phyloP scores from a whole-genome alignment of 1,139 yeast species.

The Blastobotrys apis region DNA sequence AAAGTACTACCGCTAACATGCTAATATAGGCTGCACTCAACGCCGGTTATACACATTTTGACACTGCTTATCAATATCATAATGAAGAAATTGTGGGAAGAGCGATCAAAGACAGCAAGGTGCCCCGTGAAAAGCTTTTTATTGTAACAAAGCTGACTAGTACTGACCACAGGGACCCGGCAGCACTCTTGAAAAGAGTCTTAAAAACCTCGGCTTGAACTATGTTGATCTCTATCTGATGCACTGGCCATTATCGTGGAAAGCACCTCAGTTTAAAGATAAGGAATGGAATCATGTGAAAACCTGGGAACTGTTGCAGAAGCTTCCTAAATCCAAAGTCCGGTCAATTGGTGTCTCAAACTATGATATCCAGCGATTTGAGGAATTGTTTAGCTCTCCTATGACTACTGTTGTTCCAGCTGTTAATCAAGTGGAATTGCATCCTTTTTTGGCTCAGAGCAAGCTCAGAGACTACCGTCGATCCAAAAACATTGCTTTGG shows the following conservation, averaged over 20 bases:
- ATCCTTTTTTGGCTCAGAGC: conserved; percentile 68
- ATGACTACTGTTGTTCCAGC: conserved; percentile 57
- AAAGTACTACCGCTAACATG: no score
- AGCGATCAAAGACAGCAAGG: conserved; percentile 48
- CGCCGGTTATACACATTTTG: conserved; percentile 74
- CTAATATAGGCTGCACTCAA: conserved; percentile 61
- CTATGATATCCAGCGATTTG: conserved; percentile 51
- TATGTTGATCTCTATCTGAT: conserved; percentile 79
- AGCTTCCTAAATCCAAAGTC: conserved; percentile 52
- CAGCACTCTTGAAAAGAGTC: conserved; percentile 53
- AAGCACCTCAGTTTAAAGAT: conserved; percentile 34
- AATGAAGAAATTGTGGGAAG: conserved; percentile 54
- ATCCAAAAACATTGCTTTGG: conserved; percentile 51
- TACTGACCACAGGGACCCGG: conserved; percentile 50
- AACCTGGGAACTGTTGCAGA: conserved; percentile 71
- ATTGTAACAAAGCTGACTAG: conserved; percentile 54
- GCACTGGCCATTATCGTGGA: conserved; percentile 67
- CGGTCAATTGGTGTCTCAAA: conserved; percentile 77
- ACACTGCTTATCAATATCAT: conserved; percentile 63
- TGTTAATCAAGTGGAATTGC: conserved; percentile 70
- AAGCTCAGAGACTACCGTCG: conserved; percentile 54
- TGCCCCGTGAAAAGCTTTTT: conserved; percentile 49
- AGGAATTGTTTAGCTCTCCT: conserved; percentile 48
- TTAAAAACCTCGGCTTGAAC: conserved; percentile 62
- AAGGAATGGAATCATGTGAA: conserved; percentile 21